Base-by-base conservation (phyloP, 495 filamentous ascomycete genomes). In the Penicillium longicatenatum region DNA sequence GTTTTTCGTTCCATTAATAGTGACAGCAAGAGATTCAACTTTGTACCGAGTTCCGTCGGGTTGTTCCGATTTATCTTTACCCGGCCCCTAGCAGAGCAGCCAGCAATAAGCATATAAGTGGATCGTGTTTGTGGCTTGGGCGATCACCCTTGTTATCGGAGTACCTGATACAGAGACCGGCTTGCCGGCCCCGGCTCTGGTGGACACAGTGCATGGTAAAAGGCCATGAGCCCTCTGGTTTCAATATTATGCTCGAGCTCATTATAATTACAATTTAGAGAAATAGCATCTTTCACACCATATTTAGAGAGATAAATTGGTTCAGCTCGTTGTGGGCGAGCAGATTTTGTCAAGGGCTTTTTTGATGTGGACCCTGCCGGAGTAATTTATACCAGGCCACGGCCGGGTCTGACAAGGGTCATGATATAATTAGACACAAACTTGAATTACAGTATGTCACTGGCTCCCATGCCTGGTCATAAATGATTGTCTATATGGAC, bases 371-470 rank as follows among this genome's bases (percentile, higher is more conserved):
- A 45, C 42, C 42, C 42, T 21, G 7, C 42, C 54, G 54, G 54
- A 56, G 26, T 30, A 56, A 56, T 39, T 30, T 56, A 56, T 56
- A 56, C 7, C 53, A 55, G 53, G 53, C n/a, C n/a, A 9, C 35
- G 19, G 9, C 14, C 19, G 22, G 31, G 12, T 4, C 31, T 12
- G 42, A 12, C 19, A 11, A 0, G 42, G 0, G 22, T 22, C 4
- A 41, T 41, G 49, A 51, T 51, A 41, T 37, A 51, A 37, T 33
- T 51, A 51, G 49, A 19, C 6, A 20, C 6, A n/a, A n/a, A 45
- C 10, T 45, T 6, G 10, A 45, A 14, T 16, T 14, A 5, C 37
- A 16, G 8, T 17, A 2, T 14, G 12, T 35, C 12, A 51, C 30
- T n/a, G 12, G 19, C 8, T 21, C 7, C 7, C 16, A 20, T 19